Evolutionary conservation across 1,284 basidiomycete species (phyloP).

Genomic region (Ustilago nuda): DNA sequence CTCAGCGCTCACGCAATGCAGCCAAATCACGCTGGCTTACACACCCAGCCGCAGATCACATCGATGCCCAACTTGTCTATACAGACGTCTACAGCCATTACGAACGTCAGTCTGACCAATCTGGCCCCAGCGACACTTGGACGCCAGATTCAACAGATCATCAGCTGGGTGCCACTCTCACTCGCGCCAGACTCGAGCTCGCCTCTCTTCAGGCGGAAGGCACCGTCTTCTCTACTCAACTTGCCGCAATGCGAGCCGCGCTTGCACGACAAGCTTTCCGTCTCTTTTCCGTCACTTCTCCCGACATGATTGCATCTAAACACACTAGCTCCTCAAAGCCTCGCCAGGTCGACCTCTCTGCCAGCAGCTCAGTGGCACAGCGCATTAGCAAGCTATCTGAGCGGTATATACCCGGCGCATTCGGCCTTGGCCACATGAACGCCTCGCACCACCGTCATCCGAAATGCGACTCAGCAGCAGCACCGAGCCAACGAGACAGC

Average conservation of each 20-base stretch:
- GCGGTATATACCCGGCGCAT: conserved; percentile 53
- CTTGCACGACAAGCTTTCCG: conserved; percentile 47
- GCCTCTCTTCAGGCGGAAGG: conserved; percentile 28
- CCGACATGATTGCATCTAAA: conserved; percentile 7
- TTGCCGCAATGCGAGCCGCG: conserved; percentile 26
- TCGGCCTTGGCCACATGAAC: conserved; percentile 23
- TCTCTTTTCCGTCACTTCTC: conserved; percentile 39
- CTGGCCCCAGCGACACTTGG: not conserved
- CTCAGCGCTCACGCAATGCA: conserved; percentile 31
- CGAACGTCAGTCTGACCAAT: conserved; percentile 11
- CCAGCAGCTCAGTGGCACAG: conserved; percentile 40
- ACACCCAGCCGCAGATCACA: conserved; percentile 35
- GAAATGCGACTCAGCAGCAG: conserved; percentile 3
- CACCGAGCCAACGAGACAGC: not conserved
- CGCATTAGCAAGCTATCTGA: conserved; percentile 46
- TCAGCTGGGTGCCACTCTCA: conserved; percentile 34
- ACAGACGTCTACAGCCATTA: conserved; percentile 49
- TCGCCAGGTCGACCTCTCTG: conserved; percentile 27
- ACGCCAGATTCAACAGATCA: conserved; percentile 12
- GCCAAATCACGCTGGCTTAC: conserved; percentile 40
- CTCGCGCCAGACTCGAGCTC: conserved; percentile 22
- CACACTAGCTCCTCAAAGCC: not conserved
- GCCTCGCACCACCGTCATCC: not conserved
- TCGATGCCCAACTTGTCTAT: conserved; percentile 20
- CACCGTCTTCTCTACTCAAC: conserved; percentile 15